Conservation (phyloP, 768 basidiomycete species). For the Tricholoma terreum region DNA sequence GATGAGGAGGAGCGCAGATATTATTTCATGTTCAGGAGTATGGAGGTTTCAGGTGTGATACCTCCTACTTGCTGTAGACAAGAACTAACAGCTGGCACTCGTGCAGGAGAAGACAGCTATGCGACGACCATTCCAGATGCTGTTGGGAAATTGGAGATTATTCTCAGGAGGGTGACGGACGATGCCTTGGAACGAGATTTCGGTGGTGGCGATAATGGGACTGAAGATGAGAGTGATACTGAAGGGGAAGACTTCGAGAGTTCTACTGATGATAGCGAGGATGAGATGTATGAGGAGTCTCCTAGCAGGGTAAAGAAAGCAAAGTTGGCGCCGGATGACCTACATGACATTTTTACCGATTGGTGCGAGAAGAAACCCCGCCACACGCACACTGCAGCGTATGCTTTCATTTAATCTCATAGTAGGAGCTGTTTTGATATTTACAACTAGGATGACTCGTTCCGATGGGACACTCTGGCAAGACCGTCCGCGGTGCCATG, state of each 20-base stretch:
- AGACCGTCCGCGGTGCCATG: not conserved
- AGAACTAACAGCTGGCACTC: not conserved
- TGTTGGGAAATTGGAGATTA: not conserved
- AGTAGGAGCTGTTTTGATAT: not conserved
- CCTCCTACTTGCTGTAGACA: not conserved
- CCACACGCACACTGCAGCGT: not conserved
- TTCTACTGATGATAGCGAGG: not conserved
- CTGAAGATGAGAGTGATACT: not conserved
- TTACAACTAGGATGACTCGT: not conserved
- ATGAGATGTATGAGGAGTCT: not conserved
- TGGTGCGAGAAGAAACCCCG: not conserved
- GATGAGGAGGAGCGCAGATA: not conserved
- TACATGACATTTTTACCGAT: not conserved
- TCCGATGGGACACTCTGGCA: not conserved
- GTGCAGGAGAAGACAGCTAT: not conserved
- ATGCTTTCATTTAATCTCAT: not conserved
- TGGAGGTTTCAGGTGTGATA: not conserved
- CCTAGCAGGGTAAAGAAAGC: too few species aligned
- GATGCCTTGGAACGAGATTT: too few species aligned
- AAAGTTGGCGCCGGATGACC: not conserved
- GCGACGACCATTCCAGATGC: not conserved
- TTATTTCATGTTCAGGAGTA: not conserved
- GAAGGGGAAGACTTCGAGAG: too few species aligned
- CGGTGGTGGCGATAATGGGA: too few species aligned
- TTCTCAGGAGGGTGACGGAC: not conserved